Percentiles rank a stretch among this genome's conserved stretches.
These are phyloP conservation scores for Camelina neglecta DNA, from an alignment of 345 rosid species.

Conservation along the genomic window DNA sequence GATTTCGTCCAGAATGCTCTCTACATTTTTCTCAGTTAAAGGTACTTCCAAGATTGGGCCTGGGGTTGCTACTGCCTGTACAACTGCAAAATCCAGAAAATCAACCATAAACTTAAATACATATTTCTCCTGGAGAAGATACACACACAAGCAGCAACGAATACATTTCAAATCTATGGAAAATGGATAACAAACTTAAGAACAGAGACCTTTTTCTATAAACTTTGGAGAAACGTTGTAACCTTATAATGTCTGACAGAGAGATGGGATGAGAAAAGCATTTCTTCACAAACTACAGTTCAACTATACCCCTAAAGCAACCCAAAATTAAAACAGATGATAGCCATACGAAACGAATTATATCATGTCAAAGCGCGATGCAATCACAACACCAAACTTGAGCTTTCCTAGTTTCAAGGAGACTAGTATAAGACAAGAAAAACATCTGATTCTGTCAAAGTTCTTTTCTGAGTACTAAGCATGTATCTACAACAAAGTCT, in stretches of 20 bases:
- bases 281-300: neutral
- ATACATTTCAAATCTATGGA: neutral
- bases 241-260: neutral
- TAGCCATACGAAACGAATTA: neutral
- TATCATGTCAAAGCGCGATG: neutral
- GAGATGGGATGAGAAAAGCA: neutral
- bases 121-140: neutral
- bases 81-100: conserved; percentile 48
- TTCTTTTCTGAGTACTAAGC: too few species aligned
- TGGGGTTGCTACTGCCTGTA: conserved; percentile 86
- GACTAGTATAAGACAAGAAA: neutral
- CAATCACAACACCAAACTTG: neutral
- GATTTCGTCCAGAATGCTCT: conserved; percentile 82
- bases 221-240: neutral
- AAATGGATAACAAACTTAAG: neutral
- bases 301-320: neutral
- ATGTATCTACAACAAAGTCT: too few species aligned
- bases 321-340: neutral
- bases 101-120: neutral
- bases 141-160: neutral
- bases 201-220: neutral
- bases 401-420: neutral
- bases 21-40: conserved; percentile 83
- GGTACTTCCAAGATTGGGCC: conserved; percentile 75
- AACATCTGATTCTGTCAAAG: neutral